Evolutionary conservation across 140 eudicot genomes (phyloP), one percentile per base, ranked within the genome.

Genomic region (Anethum foeniculum): DNA sequence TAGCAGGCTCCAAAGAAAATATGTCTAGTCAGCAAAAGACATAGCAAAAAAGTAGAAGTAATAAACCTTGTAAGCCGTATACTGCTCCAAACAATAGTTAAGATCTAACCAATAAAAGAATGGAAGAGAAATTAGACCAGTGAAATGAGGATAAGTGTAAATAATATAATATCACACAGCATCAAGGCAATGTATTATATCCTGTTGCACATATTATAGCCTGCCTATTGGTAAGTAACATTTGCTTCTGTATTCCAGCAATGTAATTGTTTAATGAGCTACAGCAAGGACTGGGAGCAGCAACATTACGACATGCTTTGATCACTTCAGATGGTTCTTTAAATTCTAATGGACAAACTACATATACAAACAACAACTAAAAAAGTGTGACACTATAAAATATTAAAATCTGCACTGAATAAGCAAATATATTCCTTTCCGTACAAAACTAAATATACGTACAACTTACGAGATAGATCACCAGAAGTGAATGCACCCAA

Each of bases 311-410:
- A 76, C 99, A 95, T 77, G 97, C 89, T 75, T 88, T 83, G 49
- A 91, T 88, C 82, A 95, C 99, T 85, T 92, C 99, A 43, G 86
- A 80, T 81, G 97, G 99, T 81, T 90, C 89, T 78, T 82, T 84
- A 56, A 95, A 89, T 8, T 92, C 89, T 91, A 95, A 82, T 30
- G 99, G 99, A 82, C 99, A 95, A 82, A 88, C 98, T 94, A 91
- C 86, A 88, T 8, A 39, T 75, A 60, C 80, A 62, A 79, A 68
- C 41, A 27, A 12, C 56, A 76, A 77, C 38, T 65, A 76, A 82
- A 34, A 62, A 6, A 36, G n/a, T 21, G 30, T 54, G 80, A 27
- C 30, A 19, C 5, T 25, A 30, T 52, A n/a, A 21, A 79, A 12
- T 34, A 39, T 21, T 6, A 52, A 68, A 49, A 30, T 18, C 34